Base-by-base conservation (phyloP, 2,329 filamentous ascomycete genomes). In the Arthrobotrys iridis region DNA sequence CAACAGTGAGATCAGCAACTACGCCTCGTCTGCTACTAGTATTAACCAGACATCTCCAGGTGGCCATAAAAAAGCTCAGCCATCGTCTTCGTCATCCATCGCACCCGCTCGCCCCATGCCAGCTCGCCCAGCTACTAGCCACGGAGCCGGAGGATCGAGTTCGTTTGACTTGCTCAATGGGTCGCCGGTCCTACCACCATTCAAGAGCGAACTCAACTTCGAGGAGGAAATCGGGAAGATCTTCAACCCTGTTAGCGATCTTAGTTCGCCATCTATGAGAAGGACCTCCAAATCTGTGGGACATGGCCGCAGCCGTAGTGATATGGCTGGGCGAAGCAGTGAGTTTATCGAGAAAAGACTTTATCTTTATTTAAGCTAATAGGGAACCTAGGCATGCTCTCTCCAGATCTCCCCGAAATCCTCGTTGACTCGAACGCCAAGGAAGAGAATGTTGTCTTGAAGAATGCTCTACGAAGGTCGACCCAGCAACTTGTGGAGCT, bases 171-270 rank as follows among this genome's bases (percentile, higher is more conserved):
- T 55, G 13, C 28, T 74, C 6, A 74, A 74, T 50, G 62, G 55
- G 24, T 74, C 70, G 18, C 70, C 70, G 11, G 78, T 84, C 55
- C 84, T 84, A 84, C 72, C 77, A 13, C 76, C 77, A 18, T 73
- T 77, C 60, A 79, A 88, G 76, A 96, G 90, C 64, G 93, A 96
- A 78, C 95, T 97, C 80, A 95, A 91, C 73, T 89, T 97, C 90
- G 94, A 98, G 78, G 93, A 97, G 82, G 95, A 98, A 81, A 93
- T 97, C 88, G 91, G 92, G 63, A 90, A 93, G 68, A 94, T 97
- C 70, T 85, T 97, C 73, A 91, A 89, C 41, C 22, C 70, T 7
- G 89, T 88, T 18, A 92, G 94, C 74, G 91, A 93, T 81, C 85
- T 87, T 45, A 90, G 89, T 30, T 90, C 92, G 24, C 94, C 92